Evolutionary conservation across 805 yeast species (phyloP).

Genomic region (Wickerhamiella galacta): DNA sequence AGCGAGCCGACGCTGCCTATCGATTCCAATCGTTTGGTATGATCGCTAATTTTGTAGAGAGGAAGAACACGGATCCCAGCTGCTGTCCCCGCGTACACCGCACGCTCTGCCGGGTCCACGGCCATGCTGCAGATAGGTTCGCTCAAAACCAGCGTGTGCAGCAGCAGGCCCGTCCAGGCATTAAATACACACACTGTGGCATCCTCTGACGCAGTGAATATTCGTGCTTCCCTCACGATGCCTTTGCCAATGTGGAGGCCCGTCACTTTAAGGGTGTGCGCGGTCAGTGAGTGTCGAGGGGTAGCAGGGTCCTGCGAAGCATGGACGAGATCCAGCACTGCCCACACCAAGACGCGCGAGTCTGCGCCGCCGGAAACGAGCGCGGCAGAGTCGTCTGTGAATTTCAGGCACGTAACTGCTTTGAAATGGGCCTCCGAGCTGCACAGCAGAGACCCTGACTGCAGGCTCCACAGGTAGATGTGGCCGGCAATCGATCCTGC

Average conservation of each 20-base stretch:
- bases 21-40: slow-evolving; percentile 30
- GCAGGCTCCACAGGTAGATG: slow-evolving; percentile 69
- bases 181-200: slow-evolving; percentile 60
- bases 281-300: slow-evolving; percentile 17
- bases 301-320: slow-evolving; percentile 17
- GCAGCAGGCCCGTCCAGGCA: slow-evolving; percentile 28
- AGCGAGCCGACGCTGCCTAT: slow-evolving; percentile 45
- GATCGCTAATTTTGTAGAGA: slow-evolving; percentile 27
- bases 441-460: slow-evolving; percentile 54
- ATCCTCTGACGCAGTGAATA: slow-evolving; percentile 59
- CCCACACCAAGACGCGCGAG: slow-evolving; percentile 65
- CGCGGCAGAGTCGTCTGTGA: slow-evolving; percentile 46
- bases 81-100: slow-evolving; percentile 49
- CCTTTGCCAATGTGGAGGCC: slow-evolving; percentile 37
- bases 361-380: slow-evolving; percentile 68
- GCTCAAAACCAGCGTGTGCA: slow-evolving; percentile 60
- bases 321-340: slow-evolving; percentile 38
- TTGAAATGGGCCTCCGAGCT: slow-evolving; percentile 81
- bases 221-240: slow-evolving; percentile 37
- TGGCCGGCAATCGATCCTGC: slow-evolving; percentile 67
- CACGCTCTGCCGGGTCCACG: slow-evolving; percentile 66
- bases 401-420: slow-evolving; percentile 39
- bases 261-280: slow-evolving; percentile 32
- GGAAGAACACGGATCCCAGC: slow-evolving; percentile 49
- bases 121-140: slow-evolving; percentile 39